A percentile compares a stretch with the other conserved stretches of the same genome.
phyloP scores from a whole-genome alignment of 352 stramenopile species.

The Globisporangium cystogenes region DNA sequence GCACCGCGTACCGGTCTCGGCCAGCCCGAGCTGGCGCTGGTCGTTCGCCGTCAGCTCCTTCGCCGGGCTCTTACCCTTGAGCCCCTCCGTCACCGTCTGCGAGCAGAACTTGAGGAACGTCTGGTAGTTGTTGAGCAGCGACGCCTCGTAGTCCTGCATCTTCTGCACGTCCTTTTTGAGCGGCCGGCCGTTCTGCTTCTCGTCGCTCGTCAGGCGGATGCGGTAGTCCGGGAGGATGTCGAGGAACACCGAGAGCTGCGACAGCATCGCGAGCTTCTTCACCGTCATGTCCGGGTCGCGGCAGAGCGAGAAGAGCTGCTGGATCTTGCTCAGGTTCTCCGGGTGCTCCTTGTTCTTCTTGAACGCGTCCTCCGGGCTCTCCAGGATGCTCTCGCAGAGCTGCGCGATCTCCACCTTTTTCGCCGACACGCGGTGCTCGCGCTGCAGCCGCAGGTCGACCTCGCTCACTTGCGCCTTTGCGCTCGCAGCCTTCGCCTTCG shows the following conservation, averaged over 20 bases:
- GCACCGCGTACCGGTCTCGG: slow-evolving; percentile 66
- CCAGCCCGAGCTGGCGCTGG: slow-evolving; percentile 43
- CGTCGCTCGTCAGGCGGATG: slow-evolving; percentile 86
- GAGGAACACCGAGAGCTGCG: slow-evolving; percentile 92
- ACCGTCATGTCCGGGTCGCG: slow-evolving; percentile 70
- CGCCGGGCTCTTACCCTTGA: slow-evolving; percentile 49
- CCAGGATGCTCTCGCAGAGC: slow-evolving; percentile 86
- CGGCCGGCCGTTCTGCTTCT: slow-evolving; percentile 76
- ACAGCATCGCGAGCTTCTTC: slow-evolving; percentile 89
- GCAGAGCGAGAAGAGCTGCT: slow-evolving; percentile 69
- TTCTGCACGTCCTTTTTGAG: slow-evolving; percentile 86
- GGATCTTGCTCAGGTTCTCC: slow-evolving; percentile 69
- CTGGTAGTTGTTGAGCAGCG: slow-evolving; percentile 80
- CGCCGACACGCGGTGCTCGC: slow-evolving; percentile 49
- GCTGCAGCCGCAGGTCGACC: slow-evolving; percentile 65
- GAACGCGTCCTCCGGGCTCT: slow-evolving; percentile 81
- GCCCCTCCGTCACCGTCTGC: slow-evolving; percentile 46
- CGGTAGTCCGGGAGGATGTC: slow-evolving; percentile 95
- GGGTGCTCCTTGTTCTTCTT: slow-evolving; percentile 86
- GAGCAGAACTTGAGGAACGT: slow-evolving; percentile 76
- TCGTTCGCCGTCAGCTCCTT: slow-evolving; percentile 28
- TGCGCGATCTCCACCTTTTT: slow-evolving; percentile 89
- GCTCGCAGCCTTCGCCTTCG: slow-evolving; percentile 6
- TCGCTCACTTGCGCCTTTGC: slow-evolving; percentile 19
- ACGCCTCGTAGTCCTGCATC: slow-evolving; percentile 78